Evolutionary conservation across 2,329 filamentous ascomycete species (phyloP).

Genomic region (Stenocarpella maydis): DNA sequence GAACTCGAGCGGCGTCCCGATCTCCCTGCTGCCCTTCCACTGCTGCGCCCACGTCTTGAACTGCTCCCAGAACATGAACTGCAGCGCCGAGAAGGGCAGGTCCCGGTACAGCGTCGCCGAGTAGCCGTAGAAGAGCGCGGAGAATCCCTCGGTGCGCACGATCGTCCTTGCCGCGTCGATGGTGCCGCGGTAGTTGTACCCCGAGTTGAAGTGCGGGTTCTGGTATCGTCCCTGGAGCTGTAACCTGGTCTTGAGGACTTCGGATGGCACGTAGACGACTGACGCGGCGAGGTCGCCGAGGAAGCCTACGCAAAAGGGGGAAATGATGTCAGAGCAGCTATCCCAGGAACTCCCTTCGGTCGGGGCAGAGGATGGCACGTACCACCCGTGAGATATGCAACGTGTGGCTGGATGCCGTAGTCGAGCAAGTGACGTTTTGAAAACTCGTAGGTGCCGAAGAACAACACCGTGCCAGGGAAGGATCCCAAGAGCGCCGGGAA

Average conservation of each 20-base stretch:
- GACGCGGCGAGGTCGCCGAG: slow-evolving; percentile 92
- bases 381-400: slow-evolving; percentile 89
- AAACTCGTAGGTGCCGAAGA: slow-evolving; percentile 96
- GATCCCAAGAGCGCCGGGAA: slow-evolving; percentile 89
- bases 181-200: slow-evolving; percentile 94
- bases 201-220: slow-evolving; percentile 91
- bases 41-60: slow-evolving; percentile 82
- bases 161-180: slow-evolving; percentile 88
- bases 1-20: slow-evolving; percentile 85
- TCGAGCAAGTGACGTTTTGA: slow-evolving; percentile 92
- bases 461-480: slow-evolving; percentile 91
- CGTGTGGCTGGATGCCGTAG: slow-evolving; percentile 77
- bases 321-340: neutral
- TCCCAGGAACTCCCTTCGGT: neutral
- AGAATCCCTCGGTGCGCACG: slow-evolving; percentile 79
- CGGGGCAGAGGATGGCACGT: slow-evolving; percentile 39
- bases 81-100: slow-evolving; percentile 92
- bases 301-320: slow-evolving; percentile 68
- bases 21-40: slow-evolving; percentile 82
- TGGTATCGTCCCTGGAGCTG: slow-evolving; percentile 95
- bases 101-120: slow-evolving; percentile 95
- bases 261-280: slow-evolving; percentile 93
- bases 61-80: slow-evolving; percentile 99
- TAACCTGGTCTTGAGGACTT: slow-evolving; percentile 96
- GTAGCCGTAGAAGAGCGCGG: slow-evolving; percentile 94